A percentile compares a stretch with the other conserved stretches of the same genome.
Conservation (phyloP, 371 early-diverging fungal species). For the Mycotypha africana region DNA sequence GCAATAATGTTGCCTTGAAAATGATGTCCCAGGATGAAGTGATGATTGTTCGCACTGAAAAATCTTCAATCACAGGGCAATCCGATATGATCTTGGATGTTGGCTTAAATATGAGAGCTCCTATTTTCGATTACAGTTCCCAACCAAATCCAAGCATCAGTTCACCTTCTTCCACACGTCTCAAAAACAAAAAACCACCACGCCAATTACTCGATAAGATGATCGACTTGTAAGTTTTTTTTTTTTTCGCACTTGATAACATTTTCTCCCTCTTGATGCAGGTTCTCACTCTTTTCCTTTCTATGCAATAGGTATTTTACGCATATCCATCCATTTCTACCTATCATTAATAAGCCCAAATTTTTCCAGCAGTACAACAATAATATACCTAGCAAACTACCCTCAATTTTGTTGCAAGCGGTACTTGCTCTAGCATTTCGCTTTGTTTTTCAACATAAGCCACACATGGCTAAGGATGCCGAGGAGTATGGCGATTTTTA, state of each 20-base stretch:
- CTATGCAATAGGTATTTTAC: constrained; percentile 43
- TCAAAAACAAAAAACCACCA: not conserved
- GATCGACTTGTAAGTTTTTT: not conserved
- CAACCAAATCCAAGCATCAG: too few species aligned
- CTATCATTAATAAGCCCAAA: constrained; percentile 27
- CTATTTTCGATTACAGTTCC: not conserved
- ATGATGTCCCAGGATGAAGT: constrained; percentile 37
- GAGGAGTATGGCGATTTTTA: constrained; percentile 28
- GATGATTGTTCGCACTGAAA: constrained; percentile 31
- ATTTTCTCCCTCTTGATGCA: too few species aligned
- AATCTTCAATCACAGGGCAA: not conserved
- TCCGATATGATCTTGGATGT: constrained; percentile 26
- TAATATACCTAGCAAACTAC: not conserved
- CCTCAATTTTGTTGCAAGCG: constrained; percentile 28
- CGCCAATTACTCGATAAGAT: not conserved
- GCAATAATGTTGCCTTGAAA: constrained; percentile 30
- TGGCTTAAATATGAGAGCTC: constrained; percentile 21
- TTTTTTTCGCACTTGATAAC: too few species aligned
- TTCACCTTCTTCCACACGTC: not conserved
- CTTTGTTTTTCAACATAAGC: constrained; percentile 27
- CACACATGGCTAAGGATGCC: constrained; percentile 18
- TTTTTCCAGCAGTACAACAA: not conserved
- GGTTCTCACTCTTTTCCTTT: not conserved
- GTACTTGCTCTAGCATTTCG: constrained; percentile 49
- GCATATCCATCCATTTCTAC: constrained; percentile 52